A percentile compares a stretch with the other conserved stretches of the same genome.
phyloP scores from a whole-genome alignment of 2,329 filamentous ascomycete genomes.

The Xylariaceae sp. region DNA sequence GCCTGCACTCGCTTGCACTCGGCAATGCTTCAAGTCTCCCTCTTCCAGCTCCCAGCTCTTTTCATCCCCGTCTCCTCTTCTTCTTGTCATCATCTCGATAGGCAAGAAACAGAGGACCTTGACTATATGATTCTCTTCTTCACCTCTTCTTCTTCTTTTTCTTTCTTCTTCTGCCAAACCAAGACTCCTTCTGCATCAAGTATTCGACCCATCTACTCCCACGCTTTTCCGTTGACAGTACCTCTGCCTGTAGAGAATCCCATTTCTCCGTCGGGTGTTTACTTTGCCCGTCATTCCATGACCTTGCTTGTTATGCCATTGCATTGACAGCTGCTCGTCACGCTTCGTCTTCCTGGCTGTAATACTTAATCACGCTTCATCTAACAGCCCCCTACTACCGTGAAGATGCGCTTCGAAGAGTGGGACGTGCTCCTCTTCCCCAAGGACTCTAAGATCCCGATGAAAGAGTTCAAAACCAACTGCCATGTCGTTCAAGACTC shows the following conservation, averaged over 20 bases:
- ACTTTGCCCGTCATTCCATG: constrained; percentile 19
- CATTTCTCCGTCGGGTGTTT: constrained; percentile 14
- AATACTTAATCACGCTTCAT: constrained; percentile 19
- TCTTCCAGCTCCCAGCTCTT: not conserved
- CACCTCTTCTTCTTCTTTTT: not conserved
- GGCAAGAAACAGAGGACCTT: not conserved
- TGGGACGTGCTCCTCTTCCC: constrained; percentile 86
- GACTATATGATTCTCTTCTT: constrained; percentile 1
- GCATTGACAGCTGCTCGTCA: constrained; percentile 19
- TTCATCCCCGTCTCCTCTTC: not conserved
- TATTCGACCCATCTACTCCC: constrained; percentile 18
- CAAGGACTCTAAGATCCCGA: constrained; percentile 56
- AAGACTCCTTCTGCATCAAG: constrained; percentile 12
- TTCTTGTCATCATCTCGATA: not conserved
- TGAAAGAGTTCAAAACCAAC: constrained; percentile 76
- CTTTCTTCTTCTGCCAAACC: not conserved
- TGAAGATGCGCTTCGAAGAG: constrained; percentile 73
- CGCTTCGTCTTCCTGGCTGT: constrained; percentile 20
- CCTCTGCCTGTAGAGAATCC: constrained; percentile 15
- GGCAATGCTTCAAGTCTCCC: not conserved
- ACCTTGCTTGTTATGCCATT: constrained; percentile 25
- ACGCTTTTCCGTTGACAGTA: constrained; percentile 20
- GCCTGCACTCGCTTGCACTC: constrained; percentile 3
- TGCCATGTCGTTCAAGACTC: constrained; percentile 62
- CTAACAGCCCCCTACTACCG: constrained; percentile 12